These are phyloP conservation scores for Saturnispora diversa DNA, from an alignment of 805 yeast species.

Conservation along the genomic window DNA sequence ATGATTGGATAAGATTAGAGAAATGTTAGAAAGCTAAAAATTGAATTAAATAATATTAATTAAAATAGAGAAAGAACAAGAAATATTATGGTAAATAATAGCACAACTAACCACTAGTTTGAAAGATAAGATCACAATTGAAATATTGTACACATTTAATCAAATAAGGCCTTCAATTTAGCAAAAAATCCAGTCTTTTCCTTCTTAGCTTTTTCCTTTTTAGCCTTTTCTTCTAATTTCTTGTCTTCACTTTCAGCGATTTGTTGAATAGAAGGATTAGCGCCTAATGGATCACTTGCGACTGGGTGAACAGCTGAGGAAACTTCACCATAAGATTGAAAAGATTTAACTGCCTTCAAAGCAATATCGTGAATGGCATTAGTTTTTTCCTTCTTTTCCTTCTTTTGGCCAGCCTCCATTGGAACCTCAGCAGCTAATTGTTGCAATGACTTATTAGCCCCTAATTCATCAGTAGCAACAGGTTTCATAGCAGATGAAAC, in stretches of 20 bases:
- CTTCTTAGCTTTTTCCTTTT: constrained; percentile 3
- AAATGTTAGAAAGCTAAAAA: no score
- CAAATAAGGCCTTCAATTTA: constrained; percentile 8
- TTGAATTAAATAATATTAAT: no score
- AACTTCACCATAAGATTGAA: constrained; percentile 10
- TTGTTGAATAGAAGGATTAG: constrained; percentile 9
- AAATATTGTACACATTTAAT: no score
- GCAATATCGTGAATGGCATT: no score
- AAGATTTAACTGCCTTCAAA: constrained; percentile 8
- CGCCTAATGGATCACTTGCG: constrained; percentile 9
- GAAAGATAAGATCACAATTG: no score
- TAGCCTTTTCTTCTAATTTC: background rate
- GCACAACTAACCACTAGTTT: no score
- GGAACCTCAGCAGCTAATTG: constrained; percentile 1
- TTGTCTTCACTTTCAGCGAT: constrained; percentile 5
- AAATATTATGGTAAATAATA: background rate
- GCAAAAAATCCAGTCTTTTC: constrained; percentile 11
- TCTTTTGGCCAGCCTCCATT: background rate
- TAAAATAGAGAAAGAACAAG: background rate
- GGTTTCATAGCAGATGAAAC: background rate
- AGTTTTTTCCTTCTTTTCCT: no score
- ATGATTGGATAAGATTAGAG: background rate
- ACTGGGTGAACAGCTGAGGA: constrained; percentile 8
- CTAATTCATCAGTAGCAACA: constrained; percentile 1
- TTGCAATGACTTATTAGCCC: constrained; percentile 1